Conservation (phyloP, 2,329 filamentous ascomycete genomes). For the Paecilomyces sp. region DNA sequence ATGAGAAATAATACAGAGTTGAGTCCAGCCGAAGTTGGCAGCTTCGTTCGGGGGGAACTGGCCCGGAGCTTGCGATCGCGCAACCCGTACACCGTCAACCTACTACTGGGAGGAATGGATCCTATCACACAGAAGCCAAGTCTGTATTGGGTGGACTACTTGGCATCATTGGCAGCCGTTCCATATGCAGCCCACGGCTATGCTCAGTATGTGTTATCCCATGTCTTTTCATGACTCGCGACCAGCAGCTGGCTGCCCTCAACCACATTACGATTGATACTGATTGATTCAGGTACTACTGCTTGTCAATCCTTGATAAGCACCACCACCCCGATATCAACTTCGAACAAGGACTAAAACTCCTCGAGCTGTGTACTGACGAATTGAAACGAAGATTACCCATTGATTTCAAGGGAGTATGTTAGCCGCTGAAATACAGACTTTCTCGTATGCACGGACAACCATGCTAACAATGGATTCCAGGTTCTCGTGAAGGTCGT, state of each 20-base stretch:
- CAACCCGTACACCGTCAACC: slow-evolving; percentile 94
- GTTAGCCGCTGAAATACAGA: slow-evolving; percentile 21
- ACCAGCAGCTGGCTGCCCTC: background rate
- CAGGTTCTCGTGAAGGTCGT: slow-evolving; percentile 71
- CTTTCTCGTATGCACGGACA: background rate
- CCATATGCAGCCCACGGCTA: slow-evolving; percentile 98
- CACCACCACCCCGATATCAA: slow-evolving; percentile 94
- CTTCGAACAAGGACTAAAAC: slow-evolving; percentile 82
- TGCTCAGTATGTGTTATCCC: slow-evolving; percentile 63
- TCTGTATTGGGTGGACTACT: slow-evolving; percentile 95
- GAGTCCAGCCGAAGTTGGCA: slow-evolving; percentile 77
- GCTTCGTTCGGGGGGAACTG: slow-evolving; percentile 91
- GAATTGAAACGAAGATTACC: slow-evolving; percentile 95
- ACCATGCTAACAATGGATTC: slow-evolving; percentile 10
- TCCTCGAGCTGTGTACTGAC: slow-evolving; percentile 90
- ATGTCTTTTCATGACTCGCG: background rate
- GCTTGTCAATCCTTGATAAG: slow-evolving; percentile 94
- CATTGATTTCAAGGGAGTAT: slow-evolving; percentile 95
- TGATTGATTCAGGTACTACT: slow-evolving; percentile 69
- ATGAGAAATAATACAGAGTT: slow-evolving; percentile 97
- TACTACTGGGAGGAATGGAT: slow-evolving; percentile 89
- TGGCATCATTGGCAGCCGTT: slow-evolving; percentile 77
- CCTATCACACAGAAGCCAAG: slow-evolving; percentile 84
- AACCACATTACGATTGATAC: slow-evolving; percentile 1
- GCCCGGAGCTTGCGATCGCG: slow-evolving; percentile 83